A percentile compares a stretch with the other conserved stretches of the same genome.
These are phyloP conservation scores for Plantago coronopus DNA, from an alignment of 305 asterid species.

Conservation along the genomic window DNA sequence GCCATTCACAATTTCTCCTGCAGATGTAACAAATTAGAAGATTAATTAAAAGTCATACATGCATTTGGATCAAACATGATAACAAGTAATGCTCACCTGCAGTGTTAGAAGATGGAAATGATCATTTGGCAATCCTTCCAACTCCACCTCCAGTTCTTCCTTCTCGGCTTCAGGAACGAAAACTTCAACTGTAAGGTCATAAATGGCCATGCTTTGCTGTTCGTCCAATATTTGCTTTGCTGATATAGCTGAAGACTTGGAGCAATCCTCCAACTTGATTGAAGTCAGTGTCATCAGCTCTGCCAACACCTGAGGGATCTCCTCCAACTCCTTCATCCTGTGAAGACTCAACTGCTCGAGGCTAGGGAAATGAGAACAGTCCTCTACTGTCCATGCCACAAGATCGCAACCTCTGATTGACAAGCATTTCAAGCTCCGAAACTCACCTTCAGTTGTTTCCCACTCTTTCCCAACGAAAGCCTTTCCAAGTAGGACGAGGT, in stretches of 20 bases:
- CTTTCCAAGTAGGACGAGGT: not conserved
- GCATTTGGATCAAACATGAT: too few species aligned
- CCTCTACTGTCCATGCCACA: not conserved
- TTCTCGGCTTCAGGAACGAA: not conserved
- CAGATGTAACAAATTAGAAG: too few species aligned
- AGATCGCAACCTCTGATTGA: not conserved
- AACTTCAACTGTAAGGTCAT: not conserved
- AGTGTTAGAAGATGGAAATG: too few species aligned
- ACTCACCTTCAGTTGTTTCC: slow-evolving; percentile 4
- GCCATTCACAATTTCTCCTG: too few species aligned
- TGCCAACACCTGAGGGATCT: not conserved
- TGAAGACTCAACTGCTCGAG: not conserved
- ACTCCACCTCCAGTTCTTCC: not conserved
- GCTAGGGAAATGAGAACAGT: slow-evolving; percentile 4
- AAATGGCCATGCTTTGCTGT: not conserved
- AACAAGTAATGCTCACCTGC: too few species aligned
- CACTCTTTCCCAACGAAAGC: not conserved
- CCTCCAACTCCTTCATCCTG: not conserved
- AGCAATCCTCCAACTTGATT: not conserved
- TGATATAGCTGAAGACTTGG: not conserved
- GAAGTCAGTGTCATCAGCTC: not conserved
- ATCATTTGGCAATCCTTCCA: not conserved
- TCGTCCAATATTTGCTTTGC: slow-evolving; percentile 1
- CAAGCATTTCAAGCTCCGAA: slow-evolving; percentile 5
- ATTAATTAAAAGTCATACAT: too few species aligned